These are phyloP conservation scores for Hansfordia pulvinata DNA, from an alignment of 2,329 filamentous ascomycete genomes.

Conservation along the genomic window DNA sequence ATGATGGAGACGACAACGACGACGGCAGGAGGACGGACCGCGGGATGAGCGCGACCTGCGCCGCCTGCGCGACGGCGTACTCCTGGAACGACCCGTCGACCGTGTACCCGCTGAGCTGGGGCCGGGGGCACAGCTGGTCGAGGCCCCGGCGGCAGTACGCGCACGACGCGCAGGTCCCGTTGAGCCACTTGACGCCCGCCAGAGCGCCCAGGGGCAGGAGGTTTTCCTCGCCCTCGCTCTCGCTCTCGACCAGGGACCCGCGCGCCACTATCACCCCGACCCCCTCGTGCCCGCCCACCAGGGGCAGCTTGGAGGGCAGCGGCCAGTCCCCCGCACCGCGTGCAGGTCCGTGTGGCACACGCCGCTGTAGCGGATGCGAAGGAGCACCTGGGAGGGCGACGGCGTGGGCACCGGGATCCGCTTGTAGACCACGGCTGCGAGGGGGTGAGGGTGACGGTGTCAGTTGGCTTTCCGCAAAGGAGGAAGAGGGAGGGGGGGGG, in stretches of 20 bases:
- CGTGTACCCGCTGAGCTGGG: constrained; percentile 75
- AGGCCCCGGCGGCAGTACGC: constrained; percentile 70
- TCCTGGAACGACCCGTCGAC: constrained; percentile 91
- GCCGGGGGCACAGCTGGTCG: constrained; percentile 69
- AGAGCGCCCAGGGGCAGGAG: constrained; percentile 77
- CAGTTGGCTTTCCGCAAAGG: neutral
- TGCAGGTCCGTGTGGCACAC: constrained; percentile 80
- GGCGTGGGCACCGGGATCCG: constrained; percentile 71
- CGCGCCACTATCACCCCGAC: constrained; percentile 73
- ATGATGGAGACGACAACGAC: no score
- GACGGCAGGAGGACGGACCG: constrained; percentile 64
- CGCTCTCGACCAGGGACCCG: constrained; percentile 61
- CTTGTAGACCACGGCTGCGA: constrained; percentile 53
- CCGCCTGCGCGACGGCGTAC: constrained; percentile 77
- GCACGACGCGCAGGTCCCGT: constrained; percentile 74
- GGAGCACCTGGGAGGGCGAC: constrained; percentile 77
- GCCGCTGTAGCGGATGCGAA: constrained; percentile 83
- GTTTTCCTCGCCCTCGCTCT: constrained; percentile 48
- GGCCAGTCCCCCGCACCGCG: constrained; percentile 85
- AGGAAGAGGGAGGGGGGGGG: neutral
- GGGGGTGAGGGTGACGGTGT: constrained; percentile 4
- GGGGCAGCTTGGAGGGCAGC: constrained; percentile 64
- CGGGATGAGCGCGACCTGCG: constrained; percentile 71
- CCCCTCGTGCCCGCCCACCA: constrained; percentile 71
- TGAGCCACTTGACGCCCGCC: constrained; percentile 87